These are phyloP conservation scores for Podospora bellae-mahoneyi DNA, from an alignment of 495 filamentous ascomycete species.

Conservation along the genomic window DNA sequence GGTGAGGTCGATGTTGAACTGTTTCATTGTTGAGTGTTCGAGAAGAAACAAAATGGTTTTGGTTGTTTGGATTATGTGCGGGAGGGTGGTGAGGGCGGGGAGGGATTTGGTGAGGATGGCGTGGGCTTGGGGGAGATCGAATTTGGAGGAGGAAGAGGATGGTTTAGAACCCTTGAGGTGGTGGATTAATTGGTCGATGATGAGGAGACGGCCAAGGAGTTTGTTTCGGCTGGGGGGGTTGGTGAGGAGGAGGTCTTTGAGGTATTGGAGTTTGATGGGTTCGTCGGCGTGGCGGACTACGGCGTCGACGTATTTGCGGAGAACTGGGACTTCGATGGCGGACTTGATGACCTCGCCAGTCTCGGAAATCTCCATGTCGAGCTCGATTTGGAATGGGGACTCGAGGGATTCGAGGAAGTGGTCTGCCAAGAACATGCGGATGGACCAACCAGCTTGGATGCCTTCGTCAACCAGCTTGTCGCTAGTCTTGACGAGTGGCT, in stretches of 20 bases:
- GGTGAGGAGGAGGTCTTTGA: conserved; percentile 23
- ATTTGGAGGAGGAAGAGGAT: conserved; percentile 8
- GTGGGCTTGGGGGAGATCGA: conserved; percentile 34
- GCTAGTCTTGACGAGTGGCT: conserved; percentile 30
- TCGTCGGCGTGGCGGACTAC: conserved; percentile 25
- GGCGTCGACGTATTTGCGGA: conserved; percentile 28
- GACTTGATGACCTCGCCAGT: neutral
- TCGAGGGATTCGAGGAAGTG: conserved; percentile 25
- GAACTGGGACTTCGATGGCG: conserved; percentile 8
- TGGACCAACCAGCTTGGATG: conserved; percentile 36
- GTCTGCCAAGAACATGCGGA: conserved; percentile 38
- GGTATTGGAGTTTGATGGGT: conserved; percentile 27
- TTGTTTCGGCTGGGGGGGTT: conserved; percentile 7
- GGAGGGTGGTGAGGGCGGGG: neutral
- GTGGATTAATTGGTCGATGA: conserved; percentile 29
- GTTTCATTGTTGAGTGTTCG: conserved; percentile 55
- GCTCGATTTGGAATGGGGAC: conserved; percentile 22
- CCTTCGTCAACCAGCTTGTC: conserved; percentile 28
- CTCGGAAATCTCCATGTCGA: conserved; percentile 2
- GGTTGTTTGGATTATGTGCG: conserved; percentile 55
- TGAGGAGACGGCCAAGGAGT: conserved; percentile 18
- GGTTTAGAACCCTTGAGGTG: conserved; percentile 23
- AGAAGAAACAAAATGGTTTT: conserved; percentile 57
- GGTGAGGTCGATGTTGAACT: conserved; percentile 67
- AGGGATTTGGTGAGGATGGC: conserved; percentile 27